These are phyloP conservation scores for Didymella sp. DNA, from an alignment of 2,329 filamentous ascomycete species.

Conservation along the genomic window DNA sequence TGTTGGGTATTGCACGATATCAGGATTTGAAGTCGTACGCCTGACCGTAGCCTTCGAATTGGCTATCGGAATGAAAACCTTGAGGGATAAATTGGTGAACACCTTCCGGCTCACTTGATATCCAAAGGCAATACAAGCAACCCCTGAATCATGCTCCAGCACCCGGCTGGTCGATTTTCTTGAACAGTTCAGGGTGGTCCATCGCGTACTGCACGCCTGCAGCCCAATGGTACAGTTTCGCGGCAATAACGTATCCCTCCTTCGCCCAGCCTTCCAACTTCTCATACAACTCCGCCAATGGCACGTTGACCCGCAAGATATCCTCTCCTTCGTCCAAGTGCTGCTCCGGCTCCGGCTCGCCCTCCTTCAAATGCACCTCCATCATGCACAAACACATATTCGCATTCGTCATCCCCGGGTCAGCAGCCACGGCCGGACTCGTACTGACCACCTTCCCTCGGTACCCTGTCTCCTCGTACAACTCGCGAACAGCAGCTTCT, in stretches of 20 bases:
- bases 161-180: constrained; percentile 15
- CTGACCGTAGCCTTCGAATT: background rate
- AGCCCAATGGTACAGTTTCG: constrained; percentile 41
- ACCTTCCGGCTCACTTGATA: background rate
- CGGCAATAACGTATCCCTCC: constrained; percentile 38
- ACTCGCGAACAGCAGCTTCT: constrained; percentile 63
- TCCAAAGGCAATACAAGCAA: background rate
- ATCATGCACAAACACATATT: constrained; percentile 38
- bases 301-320: constrained; percentile 37
- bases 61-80: background rate
- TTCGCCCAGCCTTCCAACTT: constrained; percentile 32
- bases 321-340: constrained; percentile 40
- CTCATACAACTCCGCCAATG: constrained; percentile 32
- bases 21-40: background rate
- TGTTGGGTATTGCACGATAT: background rate
- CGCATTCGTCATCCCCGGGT: constrained; percentile 38
- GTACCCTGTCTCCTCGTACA: constrained; percentile 69
- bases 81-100: background rate
- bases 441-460: constrained; percentile 52
- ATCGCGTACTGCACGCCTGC: constrained; percentile 37
- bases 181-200: constrained; percentile 34
- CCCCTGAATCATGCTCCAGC: constrained; percentile 3
- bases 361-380: constrained; percentile 32
- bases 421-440: constrained; percentile 31
- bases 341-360: constrained; percentile 33